These are phyloP conservation scores for Ampelocalamus luodianensis DNA, from an alignment of 176 grass and related monocot species.

Conservation along the genomic window DNA sequence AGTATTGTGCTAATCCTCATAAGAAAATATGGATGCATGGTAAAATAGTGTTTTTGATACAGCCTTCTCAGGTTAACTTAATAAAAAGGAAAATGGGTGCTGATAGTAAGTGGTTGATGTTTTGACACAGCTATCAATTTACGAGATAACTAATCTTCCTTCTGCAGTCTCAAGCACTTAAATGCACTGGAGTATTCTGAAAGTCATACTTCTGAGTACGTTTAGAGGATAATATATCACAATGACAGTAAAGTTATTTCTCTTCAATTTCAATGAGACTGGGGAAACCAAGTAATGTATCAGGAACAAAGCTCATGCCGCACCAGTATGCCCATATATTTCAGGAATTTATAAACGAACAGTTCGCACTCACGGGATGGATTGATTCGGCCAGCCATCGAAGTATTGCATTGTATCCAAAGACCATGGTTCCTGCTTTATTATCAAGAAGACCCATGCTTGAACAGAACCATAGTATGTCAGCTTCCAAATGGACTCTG, in stretches of 20 bases:
- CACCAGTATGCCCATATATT: background rate
- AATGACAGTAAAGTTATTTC: background rate
- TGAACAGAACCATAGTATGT: slow-evolving; percentile 89
- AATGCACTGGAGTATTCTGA: slow-evolving; percentile 2
- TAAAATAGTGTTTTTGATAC: background rate
- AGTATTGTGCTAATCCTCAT: background rate
- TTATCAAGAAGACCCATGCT: slow-evolving; percentile 82
- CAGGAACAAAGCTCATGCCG: background rate
- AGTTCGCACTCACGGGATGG: slow-evolving; percentile 60
- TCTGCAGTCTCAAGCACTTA: background rate
- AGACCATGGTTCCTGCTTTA: slow-evolving; percentile 86
- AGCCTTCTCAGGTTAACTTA: slow-evolving; percentile 15
- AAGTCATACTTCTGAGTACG: background rate
- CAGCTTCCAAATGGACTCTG: slow-evolving; percentile 99
- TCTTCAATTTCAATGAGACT: slow-evolving; percentile 25
- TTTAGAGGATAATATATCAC: slow-evolving; percentile 12
- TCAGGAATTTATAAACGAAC: slow-evolving; percentile 12
- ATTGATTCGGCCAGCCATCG: slow-evolving; percentile 82
- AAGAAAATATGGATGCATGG: slow-evolving; percentile 2
- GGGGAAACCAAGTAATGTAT: background rate
- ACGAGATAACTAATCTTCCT: background rate
- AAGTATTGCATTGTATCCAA: slow-evolving; percentile 86
- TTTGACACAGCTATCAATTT: background rate
- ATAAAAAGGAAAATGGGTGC: background rate
- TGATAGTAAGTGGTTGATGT: background rate